Evolutionary conservation across 768 basidiomycete species (phyloP).

Genomic region (Lactarius sp.): DNA sequence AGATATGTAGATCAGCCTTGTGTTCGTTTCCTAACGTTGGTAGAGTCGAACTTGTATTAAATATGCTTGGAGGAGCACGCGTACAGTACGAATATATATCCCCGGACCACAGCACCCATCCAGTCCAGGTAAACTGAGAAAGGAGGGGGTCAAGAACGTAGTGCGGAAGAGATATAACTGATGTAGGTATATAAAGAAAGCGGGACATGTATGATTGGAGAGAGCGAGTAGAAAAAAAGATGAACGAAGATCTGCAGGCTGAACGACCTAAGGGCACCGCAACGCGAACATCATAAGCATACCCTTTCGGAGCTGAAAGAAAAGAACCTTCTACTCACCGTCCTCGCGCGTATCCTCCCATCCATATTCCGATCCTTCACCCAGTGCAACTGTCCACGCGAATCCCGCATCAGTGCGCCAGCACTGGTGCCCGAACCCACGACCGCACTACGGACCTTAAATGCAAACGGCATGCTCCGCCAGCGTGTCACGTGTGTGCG

Average conservation of each 20-base stretch:
- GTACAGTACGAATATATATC: not conserved
- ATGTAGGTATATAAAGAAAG: not conserved
- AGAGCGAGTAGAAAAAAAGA: not conserved
- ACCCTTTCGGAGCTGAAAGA: not conserved
- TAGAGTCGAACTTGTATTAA: not conserved
- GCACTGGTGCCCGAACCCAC: not conserved
- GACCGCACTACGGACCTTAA: not conserved
- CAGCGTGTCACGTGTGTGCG: conserved; percentile 1
- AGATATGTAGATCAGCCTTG: not conserved
- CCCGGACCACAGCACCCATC: not conserved
- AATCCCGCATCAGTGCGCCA: not conserved
- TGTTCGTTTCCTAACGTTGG: not conserved
- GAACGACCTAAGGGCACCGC: not conserved
- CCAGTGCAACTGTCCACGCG: not conserved
- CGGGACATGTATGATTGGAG: not conserved
- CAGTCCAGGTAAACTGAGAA: too few relatives aligned
- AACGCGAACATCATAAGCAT: not conserved
- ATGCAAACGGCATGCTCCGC: conserved; percentile 1
- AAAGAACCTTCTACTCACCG: too few relatives aligned
- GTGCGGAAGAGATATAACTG: not conserved
- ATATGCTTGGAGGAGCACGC: not conserved
- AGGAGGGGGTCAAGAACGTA: not conserved
- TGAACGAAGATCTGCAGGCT: not conserved
- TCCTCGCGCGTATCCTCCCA: too few relatives aligned
- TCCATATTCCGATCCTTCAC: conserved; percentile 32